Percentiles rank a stretch among this genome's conserved stretches.
phyloP scores from a whole-genome alignment of 768 basidiomycete species.

The Cystobasidiopsis lactophilus region DNA sequence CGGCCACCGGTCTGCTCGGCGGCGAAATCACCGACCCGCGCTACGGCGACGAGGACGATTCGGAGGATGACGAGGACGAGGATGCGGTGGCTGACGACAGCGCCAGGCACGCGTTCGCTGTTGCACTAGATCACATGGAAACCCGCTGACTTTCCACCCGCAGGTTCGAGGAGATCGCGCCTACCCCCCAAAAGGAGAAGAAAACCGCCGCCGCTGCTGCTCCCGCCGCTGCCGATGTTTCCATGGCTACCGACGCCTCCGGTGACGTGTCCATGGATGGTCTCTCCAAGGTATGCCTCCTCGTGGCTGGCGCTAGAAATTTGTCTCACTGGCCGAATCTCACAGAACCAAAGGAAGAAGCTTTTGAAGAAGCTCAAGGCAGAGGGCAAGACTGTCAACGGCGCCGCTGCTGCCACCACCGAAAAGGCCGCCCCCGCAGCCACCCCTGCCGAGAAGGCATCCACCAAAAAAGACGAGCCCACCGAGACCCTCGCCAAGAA shows the following conservation, averaged over 20 bases:
- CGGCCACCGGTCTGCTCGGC: constrained; percentile 4
- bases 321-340: not conserved
- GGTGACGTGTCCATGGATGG: not conserved
- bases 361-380: constrained; percentile 18
- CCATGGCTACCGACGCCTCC: not conserved
- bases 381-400: constrained; percentile 29
- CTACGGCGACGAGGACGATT: constrained; percentile 3
- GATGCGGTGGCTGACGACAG: constrained; percentile 4
- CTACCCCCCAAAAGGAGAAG: not conserved
- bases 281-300: not conserved
- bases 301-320: not conserved
- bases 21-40: not conserved
- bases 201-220: constrained; percentile 6
- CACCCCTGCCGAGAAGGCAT: constrained; percentile 7
- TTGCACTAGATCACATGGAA: no score
- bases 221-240: not conserved
- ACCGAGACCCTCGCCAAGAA: constrained; percentile 24
- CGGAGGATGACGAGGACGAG: constrained; percentile 6
- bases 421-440: constrained; percentile 8
- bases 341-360: constrained; percentile 6
- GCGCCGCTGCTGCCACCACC: constrained; percentile 18
- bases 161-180: not conserved
- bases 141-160: not conserved
- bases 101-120: not conserved
- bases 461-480: constrained; percentile 18